Evolutionary conservation across 352 stramenopile species (phyloP), one percentile per base, ranked within the genome.

Genomic region (Pythium apleroticum): DNA sequence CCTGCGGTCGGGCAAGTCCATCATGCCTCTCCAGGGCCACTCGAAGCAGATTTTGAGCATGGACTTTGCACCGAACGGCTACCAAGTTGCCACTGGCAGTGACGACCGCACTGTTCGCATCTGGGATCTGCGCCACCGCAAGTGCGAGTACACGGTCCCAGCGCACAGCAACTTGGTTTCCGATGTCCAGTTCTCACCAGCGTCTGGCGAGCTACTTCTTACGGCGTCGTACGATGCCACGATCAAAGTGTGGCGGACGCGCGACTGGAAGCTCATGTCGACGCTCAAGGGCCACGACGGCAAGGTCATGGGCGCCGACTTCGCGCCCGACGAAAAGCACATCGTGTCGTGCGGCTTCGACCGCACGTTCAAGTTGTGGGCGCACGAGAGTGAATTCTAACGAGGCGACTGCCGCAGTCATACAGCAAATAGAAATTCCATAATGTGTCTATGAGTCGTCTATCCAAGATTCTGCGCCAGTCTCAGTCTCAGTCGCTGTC

Each of bases 91-190:
- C 7, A 98, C 96, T 4, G 93, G 93, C 4, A 97, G 92, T n/a
- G 93, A 98, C 68, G 97, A 99, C 71, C 95, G 97, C 31, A 98
- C 89, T 3, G 90, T 98, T 39, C 92, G 97, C 52, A 87, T 99
- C 45, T 99, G 97, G 97, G 97, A 99, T 74, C 69, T 99, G 46
- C 84, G 96, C 15, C 83, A 93, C 43, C 86, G 93, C 46, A 96
- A 96, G 67, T 89, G 86, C 58, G 82, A 78, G 49, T 97, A 98
- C 71, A 97, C 91, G 33, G 73, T 99, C 35, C 95, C 97, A 20
- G 97, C 96, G 7, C 97, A 99, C 73, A 96, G 84, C n/a, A 96
- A 85, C 30, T 75, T 99, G 48, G 90, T 99, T 55, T 96, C 95
- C 10, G 89, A 98, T 39, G 82, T 98, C 30, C 86, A 89, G 60